Evolutionary conservation across 148 eudicot species (phyloP), one percentile per base, ranked within the genome.

Genomic region (Rhododendron ovatum): DNA sequence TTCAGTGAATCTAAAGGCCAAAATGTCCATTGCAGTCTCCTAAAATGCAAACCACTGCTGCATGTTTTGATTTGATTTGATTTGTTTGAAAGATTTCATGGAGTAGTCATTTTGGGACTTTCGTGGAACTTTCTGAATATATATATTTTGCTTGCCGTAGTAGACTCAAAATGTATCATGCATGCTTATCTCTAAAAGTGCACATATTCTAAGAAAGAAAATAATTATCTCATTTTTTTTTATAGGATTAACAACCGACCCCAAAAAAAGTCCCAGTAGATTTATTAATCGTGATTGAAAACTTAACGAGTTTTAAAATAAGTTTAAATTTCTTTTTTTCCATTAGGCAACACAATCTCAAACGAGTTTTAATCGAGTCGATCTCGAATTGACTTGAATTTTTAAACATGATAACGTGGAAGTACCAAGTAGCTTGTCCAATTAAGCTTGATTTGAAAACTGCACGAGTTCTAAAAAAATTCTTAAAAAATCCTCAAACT

Each of bases 1-100:
- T 87, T 87, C 84, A 35, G 84, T 39, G 74, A 75, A 84, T 39
- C 33, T 5, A 4, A 59, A 30, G 85, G 85, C 78, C 87, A 10
- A 75, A 55, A 30, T 80, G 87, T 55, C 89, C 61, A 85, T 81
- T 85, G 84, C 47, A 82, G 75, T 82, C 18, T 24, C 84, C 51
- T 24, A 82, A 82, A 24, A 1, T 3, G 61, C 73, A 37, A 20
- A 24, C 3, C 20, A 82, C 65, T 53, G 10, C 55, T 55, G 22
- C 7, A 55, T 55, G 45, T 53, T 51, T 30, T 53, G 6, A 80
- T 50, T 26, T 55, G 45, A 33, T 53, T 33, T 53, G 2, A 80
- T 51, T 48, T 48, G 61, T 3, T 79, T 9, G 13, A 41, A 41
- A 30, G 24, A 24, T 5, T 77, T 41, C 73, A n/a, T 0, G 45